Base-by-base conservation (phyloP, 202 grass and related monocot species). In the Setaria viridis region DNA sequence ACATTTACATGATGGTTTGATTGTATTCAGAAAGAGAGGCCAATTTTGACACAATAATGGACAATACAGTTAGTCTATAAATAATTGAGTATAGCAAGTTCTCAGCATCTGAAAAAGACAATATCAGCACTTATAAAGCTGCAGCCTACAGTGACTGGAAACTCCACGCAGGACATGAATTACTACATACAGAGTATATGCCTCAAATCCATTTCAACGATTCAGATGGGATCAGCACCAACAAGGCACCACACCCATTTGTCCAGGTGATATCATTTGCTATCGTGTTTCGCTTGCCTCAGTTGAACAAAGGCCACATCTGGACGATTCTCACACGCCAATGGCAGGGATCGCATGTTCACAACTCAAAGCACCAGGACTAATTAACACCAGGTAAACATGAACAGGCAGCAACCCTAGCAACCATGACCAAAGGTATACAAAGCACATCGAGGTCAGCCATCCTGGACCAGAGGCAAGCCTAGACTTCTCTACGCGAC, bases 391-490 rank as follows among this genome's bases (percentile, higher is more conserved):
- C 0, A 46, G 42, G 20, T 17, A 6, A 62, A 29, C 55, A 57
- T 30, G 9, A 80, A 68, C 48, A 78, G 21, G 32, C 45, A n/a
- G 35, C 25, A 67, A 87, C 3, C 53, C 75, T 76, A 84, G 63
- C 58, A 84, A 63, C 12, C 35, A 33, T 77, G 55, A 57, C n/a
- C 10, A 41, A 43, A 70, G 66, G 45, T 41, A 70, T 9, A 17
- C 0, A 7, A 19, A 53, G n/a, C 66, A 43, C 67, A 51, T 75
- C 53, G 33, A 76, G 14, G 41, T 42, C 25, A 76, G 16, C 19
- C 13, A 33, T 68, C 57, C 12, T 47, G 13, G 35, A 30, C 16
- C 11, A 53, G 46, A 72, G 37, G 15, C 62, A 21, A 82, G 9
- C 15, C 39, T 41, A 41, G 39, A 41, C 39, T 41, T 41, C 39